A percentile compares a stretch with the other conserved stretches of the same genome.
These are phyloP conservation scores for Exserohilum rostratum DNA, from an alignment of 2,329 filamentous ascomycete genomes.

Conservation along the genomic window DNA sequence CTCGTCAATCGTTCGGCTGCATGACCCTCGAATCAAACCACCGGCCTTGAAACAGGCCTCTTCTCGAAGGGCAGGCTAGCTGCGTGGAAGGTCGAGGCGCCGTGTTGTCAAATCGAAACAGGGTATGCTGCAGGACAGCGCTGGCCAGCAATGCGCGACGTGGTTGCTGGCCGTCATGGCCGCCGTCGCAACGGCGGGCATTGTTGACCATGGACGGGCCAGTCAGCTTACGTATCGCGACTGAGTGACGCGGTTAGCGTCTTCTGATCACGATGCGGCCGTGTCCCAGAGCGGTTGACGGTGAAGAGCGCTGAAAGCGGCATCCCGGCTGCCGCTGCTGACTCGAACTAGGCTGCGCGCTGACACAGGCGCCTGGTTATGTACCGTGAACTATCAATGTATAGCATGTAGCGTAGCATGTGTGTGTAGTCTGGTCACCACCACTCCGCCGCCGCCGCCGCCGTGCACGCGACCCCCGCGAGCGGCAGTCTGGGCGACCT, in stretches of 20 bases:
- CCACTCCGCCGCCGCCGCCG: too few relatives aligned
- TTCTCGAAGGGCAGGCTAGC: conserved; percentile 16
- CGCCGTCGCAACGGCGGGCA: conserved; percentile 6
- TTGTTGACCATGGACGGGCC: conserved; percentile 24
- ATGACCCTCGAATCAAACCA: conserved; percentile 17
- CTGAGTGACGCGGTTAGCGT: conserved; percentile 18
- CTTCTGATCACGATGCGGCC: conserved; percentile 14
- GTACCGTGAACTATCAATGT: too few relatives aligned
- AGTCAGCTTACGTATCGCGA: conserved; percentile 26
- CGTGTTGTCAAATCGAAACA: conserved; percentile 18
- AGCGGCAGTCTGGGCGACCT: too few relatives aligned
- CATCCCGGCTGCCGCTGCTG: conserved; percentile 30
- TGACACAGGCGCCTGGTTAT: background rate
- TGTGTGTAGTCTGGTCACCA: too few relatives aligned
- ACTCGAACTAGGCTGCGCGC: conserved; percentile 14
- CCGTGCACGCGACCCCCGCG: conserved; percentile 1
- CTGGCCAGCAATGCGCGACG: conserved; percentile 10
- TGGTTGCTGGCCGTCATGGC: conserved; percentile 8
- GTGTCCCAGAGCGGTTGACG: conserved; percentile 17
- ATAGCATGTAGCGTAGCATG: too few relatives aligned
- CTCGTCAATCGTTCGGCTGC: conserved; percentile 14
- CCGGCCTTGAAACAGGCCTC: conserved; percentile 17
- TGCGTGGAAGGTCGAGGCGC: conserved; percentile 12
- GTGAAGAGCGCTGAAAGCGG: conserved; percentile 30
- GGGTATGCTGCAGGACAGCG: conserved; percentile 16